phyloP scores from a whole-genome alignment of 2,329 filamentous ascomycete genomes.

The Fusarium nurragi region DNA sequence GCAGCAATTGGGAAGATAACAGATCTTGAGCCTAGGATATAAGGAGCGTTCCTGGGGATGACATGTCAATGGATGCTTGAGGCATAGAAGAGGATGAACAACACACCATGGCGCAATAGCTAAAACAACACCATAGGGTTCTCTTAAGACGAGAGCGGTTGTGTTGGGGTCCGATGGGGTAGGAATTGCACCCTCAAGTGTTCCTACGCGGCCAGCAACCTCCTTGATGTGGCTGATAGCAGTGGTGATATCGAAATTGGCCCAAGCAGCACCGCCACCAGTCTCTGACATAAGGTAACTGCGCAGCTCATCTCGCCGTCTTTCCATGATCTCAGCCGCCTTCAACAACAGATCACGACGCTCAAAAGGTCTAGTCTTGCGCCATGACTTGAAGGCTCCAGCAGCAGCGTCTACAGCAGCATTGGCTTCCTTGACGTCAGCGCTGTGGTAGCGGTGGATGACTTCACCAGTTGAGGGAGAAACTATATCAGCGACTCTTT shows the following conservation, averaged over 20 bases:
- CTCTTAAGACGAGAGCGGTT: slow-evolving; percentile 72
- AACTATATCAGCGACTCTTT: slow-evolving; percentile 63
- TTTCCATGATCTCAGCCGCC: slow-evolving; percentile 71
- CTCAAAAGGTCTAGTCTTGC: slow-evolving; percentile 64
- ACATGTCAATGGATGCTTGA: not conserved
- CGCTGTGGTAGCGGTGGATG: slow-evolving; percentile 65
- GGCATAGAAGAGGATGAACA: not conserved
- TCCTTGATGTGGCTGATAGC: slow-evolving; percentile 54
- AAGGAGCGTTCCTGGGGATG: slow-evolving; percentile 63
- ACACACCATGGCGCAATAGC: slow-evolving; percentile 82
- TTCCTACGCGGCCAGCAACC: slow-evolving; percentile 54
- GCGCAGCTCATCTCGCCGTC: slow-evolving; percentile 67
- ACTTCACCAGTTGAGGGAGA: slow-evolving; percentile 64
- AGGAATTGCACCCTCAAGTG: slow-evolving; percentile 53
- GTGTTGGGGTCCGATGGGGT: slow-evolving; percentile 43
- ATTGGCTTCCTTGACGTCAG: slow-evolving; percentile 64
- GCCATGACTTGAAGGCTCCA: slow-evolving; percentile 76
- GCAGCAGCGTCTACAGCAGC: slow-evolving; percentile 64
- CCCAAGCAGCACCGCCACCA: slow-evolving; percentile 52
- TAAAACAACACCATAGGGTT: slow-evolving; percentile 82
- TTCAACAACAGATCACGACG: slow-evolving; percentile 77
- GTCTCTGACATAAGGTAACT: slow-evolving; percentile 66
- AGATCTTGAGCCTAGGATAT: slow-evolving; percentile 62
- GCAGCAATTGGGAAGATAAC: slow-evolving; percentile 75
- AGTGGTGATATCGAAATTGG: slow-evolving; percentile 51